Percentiles rank a stretch among this genome's conserved stretches.
Conservation (phyloP, 2,329 filamentous ascomycete genomes). For the Phialocephala subalpina region DNA sequence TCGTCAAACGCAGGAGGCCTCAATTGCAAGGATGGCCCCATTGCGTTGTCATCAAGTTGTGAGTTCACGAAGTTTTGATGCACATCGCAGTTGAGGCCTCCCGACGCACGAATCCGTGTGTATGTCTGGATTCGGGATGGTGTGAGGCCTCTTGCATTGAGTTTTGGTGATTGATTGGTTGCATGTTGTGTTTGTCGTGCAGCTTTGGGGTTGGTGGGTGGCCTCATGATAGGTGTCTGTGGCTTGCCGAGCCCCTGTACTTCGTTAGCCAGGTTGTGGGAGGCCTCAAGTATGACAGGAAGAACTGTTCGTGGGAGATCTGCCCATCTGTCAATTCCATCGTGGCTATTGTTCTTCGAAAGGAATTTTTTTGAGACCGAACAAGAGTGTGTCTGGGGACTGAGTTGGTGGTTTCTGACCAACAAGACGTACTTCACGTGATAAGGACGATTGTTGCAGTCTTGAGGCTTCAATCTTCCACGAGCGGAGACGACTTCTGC, state of each 20-base stretch:
- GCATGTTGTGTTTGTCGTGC: background rate
- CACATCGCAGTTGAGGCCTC: slow-evolving; percentile 12
- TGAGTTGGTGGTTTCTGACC: no score
- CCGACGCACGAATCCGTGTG: background rate
- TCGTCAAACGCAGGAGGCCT: slow-evolving; percentile 10
- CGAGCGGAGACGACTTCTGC: no score
- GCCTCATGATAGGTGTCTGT: slow-evolving; percentile 1
- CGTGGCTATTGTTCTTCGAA: background rate
- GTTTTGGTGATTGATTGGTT: background rate
- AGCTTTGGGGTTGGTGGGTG: background rate
- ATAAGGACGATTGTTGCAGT: no score
- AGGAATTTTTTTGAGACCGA: background rate
- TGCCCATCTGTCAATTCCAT: background rate
- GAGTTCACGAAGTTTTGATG: background rate
- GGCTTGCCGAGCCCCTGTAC: background rate
- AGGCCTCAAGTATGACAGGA: background rate
- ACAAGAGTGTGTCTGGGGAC: no score
- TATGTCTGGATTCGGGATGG: background rate
- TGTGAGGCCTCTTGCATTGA: slow-evolving; percentile 6
- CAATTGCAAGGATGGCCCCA: slow-evolving; percentile 2
- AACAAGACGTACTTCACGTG: no score
- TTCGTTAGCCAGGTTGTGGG: background rate
- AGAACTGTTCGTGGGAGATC: background rate
- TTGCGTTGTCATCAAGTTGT: background rate
- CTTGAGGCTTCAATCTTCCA: no score